Evolutionary conservation across 129 eudicot genomes (phyloP).

Genomic region (Helianthus annuus): HanXRQr2.0-SUNRISE NC_035449.2:153681769-153682268

Average conservation of each 20-base stretch:
- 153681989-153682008: too few species aligned
- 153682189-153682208: constrained; percentile 88
- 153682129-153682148: constrained; percentile 94
- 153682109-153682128: constrained; percentile 87
- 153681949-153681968: background rate
- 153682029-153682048: too few species aligned
- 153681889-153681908: background rate
- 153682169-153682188: constrained; percentile 81
- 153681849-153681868: too few species aligned
- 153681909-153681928: background rate
- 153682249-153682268: constrained; percentile 5
- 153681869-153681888: background rate
- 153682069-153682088: constrained; percentile 32
- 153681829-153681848: too few species aligned
- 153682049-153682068: too few species aligned
- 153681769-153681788: too few species aligned
- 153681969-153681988: background rate
- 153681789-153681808: too few species aligned
- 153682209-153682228: constrained; percentile 83
- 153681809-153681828: too few species aligned
- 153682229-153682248: constrained; percentile 46
- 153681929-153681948: background rate
- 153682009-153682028: too few species aligned
- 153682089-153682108: constrained; percentile 81
- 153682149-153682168: constrained; percentile 70